phyloP scores from a whole-genome alignment of 495 filamentous ascomycete species.

The Neurospora pannonica region DNA sequence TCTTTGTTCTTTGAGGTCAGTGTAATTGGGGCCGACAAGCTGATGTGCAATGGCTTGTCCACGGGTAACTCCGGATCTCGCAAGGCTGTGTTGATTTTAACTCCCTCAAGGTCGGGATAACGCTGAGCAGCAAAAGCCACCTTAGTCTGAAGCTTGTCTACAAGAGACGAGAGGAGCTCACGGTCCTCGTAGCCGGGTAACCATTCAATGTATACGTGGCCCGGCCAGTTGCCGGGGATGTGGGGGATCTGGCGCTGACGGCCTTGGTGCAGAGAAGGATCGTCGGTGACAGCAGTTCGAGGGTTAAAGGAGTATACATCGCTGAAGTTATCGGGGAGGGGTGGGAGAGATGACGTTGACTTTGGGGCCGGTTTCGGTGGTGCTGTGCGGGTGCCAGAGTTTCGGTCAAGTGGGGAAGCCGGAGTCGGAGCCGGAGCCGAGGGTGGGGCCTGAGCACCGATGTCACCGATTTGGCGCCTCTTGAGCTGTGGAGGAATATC shows the following conservation, averaged over 20 bases:
- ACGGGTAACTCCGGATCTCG: background rate
- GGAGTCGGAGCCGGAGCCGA: background rate
- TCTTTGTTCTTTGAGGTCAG: slow-evolving; percentile 58
- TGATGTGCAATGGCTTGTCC: slow-evolving; percentile 67
- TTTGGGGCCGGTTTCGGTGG: background rate
- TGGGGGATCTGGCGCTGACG: slow-evolving; percentile 75
- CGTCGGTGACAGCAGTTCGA: slow-evolving; percentile 65
- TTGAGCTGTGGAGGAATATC: background rate
- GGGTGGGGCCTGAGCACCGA: background rate
- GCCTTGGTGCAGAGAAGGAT: slow-evolving; percentile 77
- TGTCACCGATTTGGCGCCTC: background rate
- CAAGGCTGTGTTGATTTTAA: background rate
- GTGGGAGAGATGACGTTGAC: slow-evolving; percentile 50
- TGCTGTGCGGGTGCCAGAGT: background rate
- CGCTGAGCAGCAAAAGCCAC: background rate
- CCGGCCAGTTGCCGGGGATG: slow-evolving; percentile 84
- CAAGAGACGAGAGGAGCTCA: slow-evolving; percentile 40
- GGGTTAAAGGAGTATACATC: slow-evolving; percentile 80
- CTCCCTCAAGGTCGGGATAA: background rate
- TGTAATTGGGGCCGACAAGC: slow-evolving; percentile 66
- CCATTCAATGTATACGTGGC: slow-evolving; percentile 91
- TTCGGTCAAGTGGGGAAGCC: background rate
- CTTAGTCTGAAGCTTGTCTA: slow-evolving; percentile 28
- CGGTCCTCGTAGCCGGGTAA: slow-evolving; percentile 53
- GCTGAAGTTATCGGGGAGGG: slow-evolving; percentile 72